These are phyloP conservation scores for Phytophthora hibernalis DNA, from an alignment of 352 stramenopile genomes.

Conservation along the genomic window DNA sequence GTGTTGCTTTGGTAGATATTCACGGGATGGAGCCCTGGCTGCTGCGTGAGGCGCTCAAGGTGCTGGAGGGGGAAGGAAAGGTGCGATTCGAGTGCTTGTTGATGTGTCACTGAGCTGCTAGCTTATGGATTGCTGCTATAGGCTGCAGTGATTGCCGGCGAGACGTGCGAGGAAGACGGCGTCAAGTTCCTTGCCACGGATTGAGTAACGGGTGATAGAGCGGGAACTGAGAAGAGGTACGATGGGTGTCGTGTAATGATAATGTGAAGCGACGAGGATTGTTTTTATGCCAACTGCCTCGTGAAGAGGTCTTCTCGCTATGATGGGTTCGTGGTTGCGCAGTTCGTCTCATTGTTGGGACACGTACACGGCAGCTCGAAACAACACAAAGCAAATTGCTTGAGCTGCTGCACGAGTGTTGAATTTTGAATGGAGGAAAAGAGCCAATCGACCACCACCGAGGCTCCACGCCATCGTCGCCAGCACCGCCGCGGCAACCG, in stretches of 20 bases:
- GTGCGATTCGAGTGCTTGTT: slow-evolving; percentile 20
- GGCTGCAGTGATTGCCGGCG: slow-evolving; percentile 80
- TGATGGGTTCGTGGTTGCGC: slow-evolving; percentile 1
- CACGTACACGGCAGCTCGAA: slow-evolving; percentile 5
- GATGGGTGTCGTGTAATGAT: slow-evolving; percentile 24
- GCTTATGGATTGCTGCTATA: slow-evolving; percentile 17
- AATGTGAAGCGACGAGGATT: slow-evolving; percentile 29
- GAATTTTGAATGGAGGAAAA: neutral
- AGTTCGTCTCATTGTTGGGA: too few relatives aligned
- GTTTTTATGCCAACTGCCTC: slow-evolving; percentile 10
- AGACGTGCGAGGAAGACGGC: slow-evolving; percentile 86
- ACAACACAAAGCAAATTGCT: neutral
- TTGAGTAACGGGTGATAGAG: slow-evolving; percentile 31
- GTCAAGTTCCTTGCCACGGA: slow-evolving; percentile 86
- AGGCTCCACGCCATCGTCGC: neutral
- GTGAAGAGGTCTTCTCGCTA: neutral
- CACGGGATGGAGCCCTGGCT: slow-evolving; percentile 89
- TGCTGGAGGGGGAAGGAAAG: slow-evolving; percentile 83
- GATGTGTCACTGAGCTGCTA: slow-evolving; percentile 2
- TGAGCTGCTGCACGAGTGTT: too few relatives aligned
- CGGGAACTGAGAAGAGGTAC: slow-evolving; percentile 13
- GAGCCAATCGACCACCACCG: neutral
- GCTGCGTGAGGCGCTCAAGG: slow-evolving; percentile 75
- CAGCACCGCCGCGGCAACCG: neutral
- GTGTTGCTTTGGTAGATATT: slow-evolving; percentile 47